Evolutionary conservation across 495 filamentous ascomycete species (phyloP).

Genomic region (Schizothecium vesticola): DNA sequence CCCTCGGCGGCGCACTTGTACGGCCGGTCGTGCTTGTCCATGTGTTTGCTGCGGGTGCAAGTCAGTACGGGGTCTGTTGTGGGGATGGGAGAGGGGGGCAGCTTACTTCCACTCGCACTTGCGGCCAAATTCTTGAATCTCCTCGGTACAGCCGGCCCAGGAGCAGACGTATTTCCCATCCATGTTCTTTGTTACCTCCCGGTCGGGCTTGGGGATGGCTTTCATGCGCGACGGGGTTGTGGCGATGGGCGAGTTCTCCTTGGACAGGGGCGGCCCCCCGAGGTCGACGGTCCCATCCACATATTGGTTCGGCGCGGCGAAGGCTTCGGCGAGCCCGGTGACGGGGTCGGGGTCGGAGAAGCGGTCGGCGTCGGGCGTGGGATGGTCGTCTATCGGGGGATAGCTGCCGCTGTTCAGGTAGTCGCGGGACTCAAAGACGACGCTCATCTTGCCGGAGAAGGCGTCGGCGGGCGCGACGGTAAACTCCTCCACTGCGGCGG

Average conservation of each 20-base stretch:
- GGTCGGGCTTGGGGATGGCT: conserved; percentile 45
- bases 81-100: not conserved
- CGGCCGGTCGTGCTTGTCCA: conserved; percentile 93
- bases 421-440: conserved; percentile 35
- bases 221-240: conserved; percentile 36
- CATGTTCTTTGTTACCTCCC: conserved; percentile 49
- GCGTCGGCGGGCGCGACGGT: conserved; percentile 10
- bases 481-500: conserved; percentile 10
- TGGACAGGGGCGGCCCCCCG: conserved; percentile 10
- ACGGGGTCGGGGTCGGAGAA: conserved; percentile 30
- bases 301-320: conserved; percentile 18
- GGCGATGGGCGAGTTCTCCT: conserved; percentile 23
- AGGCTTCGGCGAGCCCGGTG: conserved; percentile 24
- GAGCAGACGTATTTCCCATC: conserved; percentile 69
- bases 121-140: conserved; percentile 59
- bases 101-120: conserved; percentile 93
- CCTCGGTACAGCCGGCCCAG: conserved; percentile 52
- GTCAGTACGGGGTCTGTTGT: conserved; percentile 9
- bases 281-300: conserved; percentile 23
- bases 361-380: conserved; percentile 22
- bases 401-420: conserved; percentile 35
- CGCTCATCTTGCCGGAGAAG: conserved; percentile 35
- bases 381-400: conserved; percentile 26
- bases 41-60: conserved; percentile 65
- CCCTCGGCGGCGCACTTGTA: conserved; percentile 72